Evolutionary conservation across 2,329 filamentous ascomycete species (phyloP).

Genomic region (Pseudopithomyces maydicus): DNA sequence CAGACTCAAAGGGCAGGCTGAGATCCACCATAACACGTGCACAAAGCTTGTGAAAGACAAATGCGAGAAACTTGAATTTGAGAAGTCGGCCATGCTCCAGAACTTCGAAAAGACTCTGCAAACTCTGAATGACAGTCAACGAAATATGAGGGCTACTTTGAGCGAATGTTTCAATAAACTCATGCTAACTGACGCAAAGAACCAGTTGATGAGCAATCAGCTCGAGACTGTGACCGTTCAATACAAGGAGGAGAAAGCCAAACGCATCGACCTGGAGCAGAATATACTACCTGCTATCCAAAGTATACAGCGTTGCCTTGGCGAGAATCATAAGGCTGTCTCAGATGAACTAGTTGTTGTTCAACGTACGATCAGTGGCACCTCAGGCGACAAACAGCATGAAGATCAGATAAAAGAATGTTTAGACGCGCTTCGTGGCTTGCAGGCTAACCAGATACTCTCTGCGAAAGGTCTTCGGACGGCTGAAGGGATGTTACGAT

Average conservation of each 20-base stretch:
- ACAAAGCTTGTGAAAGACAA: constrained; percentile 18
- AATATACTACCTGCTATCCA: constrained; percentile 23
- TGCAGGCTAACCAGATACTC: constrained; percentile 21
- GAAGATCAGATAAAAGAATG: constrained; percentile 22
- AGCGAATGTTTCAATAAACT: constrained; percentile 23
- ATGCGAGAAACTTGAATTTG: constrained; percentile 24
- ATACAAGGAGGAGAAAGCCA: constrained; percentile 26
- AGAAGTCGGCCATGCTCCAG: constrained; percentile 22
- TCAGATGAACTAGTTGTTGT: constrained; percentile 20
- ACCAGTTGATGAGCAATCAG: constrained; percentile 13
- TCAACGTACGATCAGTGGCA: constrained; percentile 14
- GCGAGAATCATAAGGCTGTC: constrained; percentile 12
- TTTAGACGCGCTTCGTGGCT: constrained; percentile 17
- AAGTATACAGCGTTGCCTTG: constrained; percentile 19
- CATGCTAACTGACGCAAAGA: constrained; percentile 16
- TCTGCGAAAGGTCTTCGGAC: constrained; percentile 26
- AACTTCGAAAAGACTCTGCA: constrained; percentile 19
- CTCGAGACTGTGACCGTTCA: constrained; percentile 17
- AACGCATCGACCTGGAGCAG: constrained; percentile 26
- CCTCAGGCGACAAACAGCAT: background rate
- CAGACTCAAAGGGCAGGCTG: constrained; percentile 19
- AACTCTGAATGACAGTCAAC: constrained; percentile 16
- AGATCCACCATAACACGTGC: constrained; percentile 18
- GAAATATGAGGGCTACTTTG: constrained; percentile 16
- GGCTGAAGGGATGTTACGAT: constrained; percentile 28